Evolutionary conservation across 2,329 filamentous ascomycete species (phyloP), one percentile per base, ranked within the genome.

Genomic region (Phaeomoniella chlamydospora): DNA sequence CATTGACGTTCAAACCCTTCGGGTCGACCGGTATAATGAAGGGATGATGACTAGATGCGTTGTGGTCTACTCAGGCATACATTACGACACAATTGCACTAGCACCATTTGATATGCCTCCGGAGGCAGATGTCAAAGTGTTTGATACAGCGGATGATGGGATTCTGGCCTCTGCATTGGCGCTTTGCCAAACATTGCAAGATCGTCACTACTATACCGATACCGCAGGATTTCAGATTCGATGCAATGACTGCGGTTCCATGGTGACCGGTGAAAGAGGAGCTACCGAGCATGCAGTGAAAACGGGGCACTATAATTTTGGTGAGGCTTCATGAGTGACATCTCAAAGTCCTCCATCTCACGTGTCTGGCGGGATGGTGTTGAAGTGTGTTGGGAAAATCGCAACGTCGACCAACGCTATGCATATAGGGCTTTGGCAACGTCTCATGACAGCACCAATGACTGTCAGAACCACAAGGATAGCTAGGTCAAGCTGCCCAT

Each of bases 41-140:
- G 74, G 75, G 1, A 72, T 72, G 36, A 55, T 62, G 19, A 72
- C 69, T 29, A 70, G 84, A 4, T 87, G 83, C 49, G 75, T 94
- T 16, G 64, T 94, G 15, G 77, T 94, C 0, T 94, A 94, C 58
- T 88, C 81, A 0, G 86, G 86, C 2, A 90, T 94, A 35, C 87
- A 94, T 55, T 94, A 94, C 58, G 88, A 94, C 56, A 79, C 83
- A 4, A 78, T 94, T 40, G 85, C 82, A 1, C 74, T 93, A 44
- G 77, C 75, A 13, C 74, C 70, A 29, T 75, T 66, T 15, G 70
- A 67, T 43, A 68, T 58, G 44, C 74, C 72, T 3, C 74, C 83
- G 0, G 81, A 90, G 16, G 72, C 78, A 43, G 88, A 96, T 51
- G 72, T 78, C n/a, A 79, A 80, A 46, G 72, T 92, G 1, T 74